Conservation (phyloP, 1,284 basidiomycete species). For the Sanghuangporus baumii region DNA sequence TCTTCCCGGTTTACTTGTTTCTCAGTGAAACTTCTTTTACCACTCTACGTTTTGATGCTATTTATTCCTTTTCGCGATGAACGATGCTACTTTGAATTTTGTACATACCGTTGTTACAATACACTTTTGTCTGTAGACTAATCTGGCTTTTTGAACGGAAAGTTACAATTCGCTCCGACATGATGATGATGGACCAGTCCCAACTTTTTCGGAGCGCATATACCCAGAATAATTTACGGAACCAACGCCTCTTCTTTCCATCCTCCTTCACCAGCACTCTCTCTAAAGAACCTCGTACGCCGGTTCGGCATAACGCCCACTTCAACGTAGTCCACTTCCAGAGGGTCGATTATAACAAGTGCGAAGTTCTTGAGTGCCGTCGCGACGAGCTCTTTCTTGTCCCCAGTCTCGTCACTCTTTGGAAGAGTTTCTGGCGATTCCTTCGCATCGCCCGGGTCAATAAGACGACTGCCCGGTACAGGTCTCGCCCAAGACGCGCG, state of each 20-base stretch:
- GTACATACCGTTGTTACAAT: not conserved
- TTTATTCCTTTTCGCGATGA: not conserved
- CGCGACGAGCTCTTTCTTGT: conserved; percentile 41
- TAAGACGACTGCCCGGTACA: conserved; percentile 44
- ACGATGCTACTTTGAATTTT: not conserved
- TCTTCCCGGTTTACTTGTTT: not conserved
- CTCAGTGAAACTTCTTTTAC: not conserved
- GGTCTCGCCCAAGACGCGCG: conserved; percentile 63
- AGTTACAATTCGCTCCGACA: not conserved
- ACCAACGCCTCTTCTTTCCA: conserved; percentile 55
- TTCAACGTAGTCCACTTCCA: conserved; percentile 57
- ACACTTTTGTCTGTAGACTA: not conserved
- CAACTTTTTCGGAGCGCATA: not conserved
- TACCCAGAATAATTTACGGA: conserved; percentile 33
- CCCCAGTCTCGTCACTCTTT: conserved; percentile 32
- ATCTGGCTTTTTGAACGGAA: not conserved
- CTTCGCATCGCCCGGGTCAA: conserved; percentile 46
- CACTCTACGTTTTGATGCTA: not conserved
- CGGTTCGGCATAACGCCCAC: conserved; percentile 47
- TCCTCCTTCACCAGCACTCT: conserved; percentile 19
- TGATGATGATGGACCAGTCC: not conserved
- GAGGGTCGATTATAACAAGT: conserved; percentile 58
- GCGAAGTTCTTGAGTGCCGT: conserved; percentile 56
- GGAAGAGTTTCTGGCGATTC: conserved; percentile 47
- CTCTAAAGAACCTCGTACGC: conserved; percentile 45